These are phyloP conservation scores for Hanseniaspora occidentalis DNA, from an alignment of 805 yeast species.

Conservation along the genomic window DNA sequence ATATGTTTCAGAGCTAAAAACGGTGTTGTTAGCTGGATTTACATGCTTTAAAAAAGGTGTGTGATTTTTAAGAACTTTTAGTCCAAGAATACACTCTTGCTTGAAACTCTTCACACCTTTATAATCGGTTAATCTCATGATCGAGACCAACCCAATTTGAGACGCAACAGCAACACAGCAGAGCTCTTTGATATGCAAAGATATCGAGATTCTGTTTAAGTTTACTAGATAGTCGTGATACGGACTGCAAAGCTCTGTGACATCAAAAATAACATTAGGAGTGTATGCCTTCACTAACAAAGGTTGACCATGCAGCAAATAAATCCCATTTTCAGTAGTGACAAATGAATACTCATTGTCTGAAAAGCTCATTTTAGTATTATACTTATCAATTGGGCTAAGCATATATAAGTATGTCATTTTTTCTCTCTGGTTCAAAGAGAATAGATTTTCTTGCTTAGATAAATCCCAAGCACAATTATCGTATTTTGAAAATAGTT, in stretches of 20 bases:
- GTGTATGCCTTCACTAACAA: slow-evolving; percentile 15
- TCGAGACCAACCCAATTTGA: slow-evolving; percentile 15
- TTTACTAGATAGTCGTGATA: background rate
- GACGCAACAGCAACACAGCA: slow-evolving; percentile 18
- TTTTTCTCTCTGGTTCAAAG: no score
- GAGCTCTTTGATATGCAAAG: slow-evolving; percentile 17
- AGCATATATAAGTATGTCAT: no score
- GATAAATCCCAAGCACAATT: no score
- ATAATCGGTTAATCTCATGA: slow-evolving; percentile 17
- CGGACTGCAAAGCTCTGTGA: slow-evolving; percentile 1
- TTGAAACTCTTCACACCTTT: slow-evolving; percentile 19
- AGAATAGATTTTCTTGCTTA: no score
- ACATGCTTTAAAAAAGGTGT: no score
- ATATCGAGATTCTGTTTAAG: slow-evolving; percentile 13
- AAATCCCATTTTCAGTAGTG: slow-evolving; percentile 9
- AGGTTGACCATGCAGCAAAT: slow-evolving; percentile 14
- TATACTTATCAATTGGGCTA: no score
- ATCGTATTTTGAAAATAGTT: slow-evolving; percentile 3
- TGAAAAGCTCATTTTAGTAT: no score
- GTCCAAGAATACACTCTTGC: slow-evolving; percentile 18
- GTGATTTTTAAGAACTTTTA: background rate
- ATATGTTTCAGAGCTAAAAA: no score
- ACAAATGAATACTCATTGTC: slow-evolving; percentile 14
- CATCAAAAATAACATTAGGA: slow-evolving; percentile 14
- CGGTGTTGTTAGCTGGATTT: no score